Conservation (phyloP, 2,329 filamentous ascomycete species). For the Cadophora luteo-olivacea region DNA sequence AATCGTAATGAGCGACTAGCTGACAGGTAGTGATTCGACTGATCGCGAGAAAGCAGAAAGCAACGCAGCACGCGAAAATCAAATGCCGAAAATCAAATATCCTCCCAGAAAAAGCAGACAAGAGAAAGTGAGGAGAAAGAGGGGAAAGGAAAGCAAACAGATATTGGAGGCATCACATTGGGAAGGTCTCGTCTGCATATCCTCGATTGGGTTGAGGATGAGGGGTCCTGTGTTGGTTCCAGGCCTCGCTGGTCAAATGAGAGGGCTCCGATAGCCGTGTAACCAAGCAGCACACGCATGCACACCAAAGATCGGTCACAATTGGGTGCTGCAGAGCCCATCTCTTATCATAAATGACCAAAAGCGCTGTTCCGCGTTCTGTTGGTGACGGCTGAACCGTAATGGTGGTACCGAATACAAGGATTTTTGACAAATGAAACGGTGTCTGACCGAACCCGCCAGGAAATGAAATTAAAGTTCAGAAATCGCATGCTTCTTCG, state of each 20-base stretch:
- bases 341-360: conserved; percentile 16
- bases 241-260: neutral
- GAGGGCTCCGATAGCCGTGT: neutral
- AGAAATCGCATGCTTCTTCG: neutral
- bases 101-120: neutral
- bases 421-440: conserved; percentile 4
- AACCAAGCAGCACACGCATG: neutral
- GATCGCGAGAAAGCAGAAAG: neutral
- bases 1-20: neutral
- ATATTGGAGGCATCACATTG: neutral
- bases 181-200: neutral
- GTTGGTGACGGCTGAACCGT: conserved; percentile 3
- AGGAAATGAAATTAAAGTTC: neutral
- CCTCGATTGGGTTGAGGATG: conserved; percentile 5
- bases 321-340: neutral
- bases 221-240: conserved; percentile 5
- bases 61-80: neutral
- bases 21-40: neutral
- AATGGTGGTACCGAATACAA: neutral
- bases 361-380: conserved; percentile 5
- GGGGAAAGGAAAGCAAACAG: conserved; percentile 9
- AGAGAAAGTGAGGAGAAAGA: neutral
- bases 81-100: neutral
- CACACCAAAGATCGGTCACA: neutral
- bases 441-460: neutral